A percentile compares a stretch with the other conserved stretches of the same genome.
Conservation (phyloP, 2,329 filamentous ascomycete genomes). For the Nigrospora osmanthi region DNA sequence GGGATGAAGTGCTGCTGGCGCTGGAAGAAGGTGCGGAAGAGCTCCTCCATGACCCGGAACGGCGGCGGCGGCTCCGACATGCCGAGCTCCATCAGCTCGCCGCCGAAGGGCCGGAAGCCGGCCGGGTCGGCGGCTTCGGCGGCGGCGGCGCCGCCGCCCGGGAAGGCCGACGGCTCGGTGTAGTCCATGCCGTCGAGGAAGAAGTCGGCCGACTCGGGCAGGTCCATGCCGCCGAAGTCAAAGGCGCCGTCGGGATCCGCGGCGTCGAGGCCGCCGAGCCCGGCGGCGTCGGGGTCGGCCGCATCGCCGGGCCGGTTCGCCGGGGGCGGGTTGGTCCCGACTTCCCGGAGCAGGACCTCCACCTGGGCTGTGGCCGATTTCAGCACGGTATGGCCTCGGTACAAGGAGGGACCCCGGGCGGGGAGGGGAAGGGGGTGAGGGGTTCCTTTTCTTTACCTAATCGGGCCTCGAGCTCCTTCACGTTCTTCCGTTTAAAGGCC, state of each 20-base stretch:
- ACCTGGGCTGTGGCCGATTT: slow-evolving; percentile 56
- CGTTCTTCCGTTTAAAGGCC: slow-evolving; percentile 80
- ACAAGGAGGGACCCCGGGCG: too few species aligned
- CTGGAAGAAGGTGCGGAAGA: slow-evolving; percentile 70
- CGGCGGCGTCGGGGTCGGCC: not conserved
- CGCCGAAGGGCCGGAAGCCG: slow-evolving; percentile 25
- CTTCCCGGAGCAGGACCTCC: slow-evolving; percentile 68
- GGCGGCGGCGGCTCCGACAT: slow-evolving; percentile 75
- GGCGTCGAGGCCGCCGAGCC: not conserved
- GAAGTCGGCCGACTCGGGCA: slow-evolving; percentile 13
- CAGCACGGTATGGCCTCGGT: too few species aligned
- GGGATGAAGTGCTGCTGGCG: slow-evolving; percentile 66
- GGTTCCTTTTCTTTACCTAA: slow-evolving; percentile 51
- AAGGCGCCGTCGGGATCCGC: slow-evolving; percentile 7
- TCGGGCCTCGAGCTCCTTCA: slow-evolving; percentile 82
- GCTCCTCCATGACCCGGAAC: slow-evolving; percentile 71
- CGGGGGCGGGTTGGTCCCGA: slow-evolving; percentile 24
- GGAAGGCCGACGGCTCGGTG: slow-evolving; percentile 4
- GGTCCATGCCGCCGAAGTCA: slow-evolving; percentile 11
- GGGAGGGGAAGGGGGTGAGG: too few species aligned
- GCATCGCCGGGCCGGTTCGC: too few species aligned
- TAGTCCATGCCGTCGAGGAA: slow-evolving; percentile 19
- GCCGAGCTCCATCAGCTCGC: slow-evolving; percentile 68
- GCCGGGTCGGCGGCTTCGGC: slow-evolving; percentile 3
- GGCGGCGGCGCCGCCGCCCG: slow-evolving; percentile 2